Conservation (phyloP, 2,329 filamentous ascomycete species). For the Talaromyces sp. region DNA sequence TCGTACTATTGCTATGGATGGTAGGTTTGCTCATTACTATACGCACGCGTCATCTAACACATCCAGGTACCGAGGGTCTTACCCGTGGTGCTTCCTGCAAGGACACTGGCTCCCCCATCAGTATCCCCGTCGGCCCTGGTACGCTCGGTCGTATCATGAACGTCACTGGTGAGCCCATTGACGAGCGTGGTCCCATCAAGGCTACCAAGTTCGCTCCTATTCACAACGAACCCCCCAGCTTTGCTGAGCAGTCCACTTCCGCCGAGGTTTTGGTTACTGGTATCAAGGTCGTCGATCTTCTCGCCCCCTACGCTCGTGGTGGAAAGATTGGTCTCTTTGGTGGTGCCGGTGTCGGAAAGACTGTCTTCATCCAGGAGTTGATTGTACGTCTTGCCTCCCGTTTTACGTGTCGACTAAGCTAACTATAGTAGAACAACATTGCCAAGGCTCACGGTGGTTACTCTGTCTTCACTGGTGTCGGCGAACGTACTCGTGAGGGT, state of each 20-base stretch:
- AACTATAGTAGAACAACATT: conserved; percentile 79
- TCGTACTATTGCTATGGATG: conserved; percentile 99
- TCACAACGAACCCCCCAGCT: conserved; percentile 88
- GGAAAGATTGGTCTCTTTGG: conserved; percentile 99
- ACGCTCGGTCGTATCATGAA: conserved; percentile 99
- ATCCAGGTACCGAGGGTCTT: conserved; percentile 94
- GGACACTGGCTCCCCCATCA: conserved; percentile 94
- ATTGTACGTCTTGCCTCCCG: conserved; percentile 59
- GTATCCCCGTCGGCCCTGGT: conserved; percentile 87
- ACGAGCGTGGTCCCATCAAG: conserved; percentile 99
- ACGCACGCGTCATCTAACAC: conserved; percentile 4
- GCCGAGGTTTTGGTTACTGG: conserved; percentile 97
- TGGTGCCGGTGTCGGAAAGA: conserved; percentile 99
- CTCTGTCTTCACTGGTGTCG: conserved; percentile 99
- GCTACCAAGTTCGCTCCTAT: conserved; percentile 81
- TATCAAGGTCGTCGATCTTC: conserved; percentile 99
- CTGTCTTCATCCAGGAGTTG: conserved; percentile 99
- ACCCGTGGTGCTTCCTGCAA: conserved; percentile 80
- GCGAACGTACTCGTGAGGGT: conserved; percentile 99
- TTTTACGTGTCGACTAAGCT: not conserved
- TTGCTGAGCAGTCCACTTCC: conserved; percentile 91
- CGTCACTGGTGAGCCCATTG: conserved; percentile 99
- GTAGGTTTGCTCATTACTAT: conserved; percentile 53
- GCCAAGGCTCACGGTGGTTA: conserved; percentile 99
- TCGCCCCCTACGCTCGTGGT: conserved; percentile 99